Base-by-base conservation (phyloP, 2,329 filamentous ascomycete genomes). In the Colletotrichum costaricense region DNA sequence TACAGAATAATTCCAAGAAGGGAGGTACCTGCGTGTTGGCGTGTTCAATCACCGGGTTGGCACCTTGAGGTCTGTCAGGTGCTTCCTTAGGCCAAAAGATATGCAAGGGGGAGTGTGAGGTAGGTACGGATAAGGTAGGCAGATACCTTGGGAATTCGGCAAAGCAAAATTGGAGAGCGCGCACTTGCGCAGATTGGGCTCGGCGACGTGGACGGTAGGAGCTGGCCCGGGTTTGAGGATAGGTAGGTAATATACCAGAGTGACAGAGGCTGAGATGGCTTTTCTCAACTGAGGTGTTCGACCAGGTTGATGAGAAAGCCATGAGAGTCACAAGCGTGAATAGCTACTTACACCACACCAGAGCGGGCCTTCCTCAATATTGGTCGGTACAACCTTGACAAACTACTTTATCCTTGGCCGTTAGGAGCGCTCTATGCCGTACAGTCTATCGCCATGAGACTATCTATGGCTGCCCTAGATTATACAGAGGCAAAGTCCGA, bases 121-220 rank as follows among this genome's bases (percentile, higher is more conserved):
- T 33, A 33, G 46, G 46, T n/a, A 14, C 42, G 22, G 26, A 57
- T 19, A 33, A 57, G n/a, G 52, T 46, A 30, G 42, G 19, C 7
- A 49, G 19, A 49, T 16, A 42, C 14, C 38, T 42, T 42, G 30
- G 22, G 22, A 56, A 9, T 33, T 19, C 22, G 2, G 16, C 30
- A 65, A 65, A 55, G 26, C 19, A 49, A n/a, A n/a, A 30, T 16
- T 22, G 3, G 16, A 12, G 52, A 11, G 14, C 19, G 62, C 62
- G 63, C 42, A 46, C 12, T 70, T 59, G 68, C 55, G 63, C 68
- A 30, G 16, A 60, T 38, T 24, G 54, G 4, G 33, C 30, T 19
- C 54, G 28, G 63, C 64, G 46, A 49, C 54, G 52, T 64, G 59
- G 67, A 56, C 12, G 22, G 49, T 46, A 46, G 22, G 33, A 55